Evolutionary conservation across 768 basidiomycete species (phyloP), one percentile per base, ranked within the genome.

Genomic region (Mycena crocata): DNA sequence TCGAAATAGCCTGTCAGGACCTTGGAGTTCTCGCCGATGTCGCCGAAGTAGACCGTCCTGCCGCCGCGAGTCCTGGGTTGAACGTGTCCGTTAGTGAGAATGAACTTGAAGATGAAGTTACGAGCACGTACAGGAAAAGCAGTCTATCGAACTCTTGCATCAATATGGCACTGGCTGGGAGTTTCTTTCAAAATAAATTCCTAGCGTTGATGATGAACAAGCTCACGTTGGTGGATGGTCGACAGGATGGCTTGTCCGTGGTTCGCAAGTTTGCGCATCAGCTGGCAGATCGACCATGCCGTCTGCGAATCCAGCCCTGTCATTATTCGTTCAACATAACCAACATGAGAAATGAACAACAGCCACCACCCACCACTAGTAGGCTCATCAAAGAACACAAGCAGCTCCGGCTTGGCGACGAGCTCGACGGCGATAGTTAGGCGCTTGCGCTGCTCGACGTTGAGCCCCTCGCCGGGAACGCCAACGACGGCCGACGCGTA

Each of bases 1-100:
- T 90, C 86, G 67, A 92, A 90, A 77, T 92, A 92, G n/a, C 79
- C 75, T 58, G 89, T 82, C 44, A 91, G 73, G 0, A 84, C 84
- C 48, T 76, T 67, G 0, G 88, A 79, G 64, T 87, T 85, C 32
- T 77, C 69, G 13, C 90, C 89, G 40, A 90, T 75, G n/a, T 87
- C 85, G 23, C 86, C 86, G 63, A 86, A 86, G 76, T 87, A 89
- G 39, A 86, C 84, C 30, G 79, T 84, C 64, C 85, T 78, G 51
- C 88, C 88, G 21, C 88, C 87, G 26, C 80, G 78, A 26, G 83
- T 81, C 9, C 88, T 79, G 23, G 86, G 75, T 15, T 0, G 30
- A 31, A 46, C 10, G 17, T 30, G 40, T 60, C 28, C 57, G 52
- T 31, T n/a, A n/a, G n/a, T n/a, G n/a, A 5, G 32, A 23, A 4